Percentiles rank a stretch among this genome's conserved stretches.
phyloP scores from a whole-genome alignment of 768 basidiomycete species.

The Arthromyces matolae region DNA sequence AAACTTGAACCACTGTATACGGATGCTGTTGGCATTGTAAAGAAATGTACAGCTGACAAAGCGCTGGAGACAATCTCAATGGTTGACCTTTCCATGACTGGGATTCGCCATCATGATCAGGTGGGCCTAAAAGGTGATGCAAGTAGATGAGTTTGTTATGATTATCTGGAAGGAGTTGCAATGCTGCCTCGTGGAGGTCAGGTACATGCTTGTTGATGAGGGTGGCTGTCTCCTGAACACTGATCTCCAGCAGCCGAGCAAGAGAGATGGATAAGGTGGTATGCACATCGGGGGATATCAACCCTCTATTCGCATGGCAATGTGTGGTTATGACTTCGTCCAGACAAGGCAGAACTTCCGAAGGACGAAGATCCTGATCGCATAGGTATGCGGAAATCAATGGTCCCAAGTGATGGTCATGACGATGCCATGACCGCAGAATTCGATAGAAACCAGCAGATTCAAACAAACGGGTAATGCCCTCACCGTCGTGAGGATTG shows the following conservation, averaged over 20 bases:
- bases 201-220: slow-evolving; percentile 72
- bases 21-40: slow-evolving; percentile 76
- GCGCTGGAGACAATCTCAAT: slow-evolving; percentile 39
- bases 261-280: slow-evolving; percentile 55
- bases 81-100: slow-evolving; percentile 25
- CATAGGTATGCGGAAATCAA: slow-evolving; percentile 71
- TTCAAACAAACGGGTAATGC: slow-evolving; percentile 67
- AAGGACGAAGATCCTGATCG: slow-evolving; percentile 58
- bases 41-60: slow-evolving; percentile 62
- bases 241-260: slow-evolving; percentile 57
- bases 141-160: slow-evolving; percentile 74
- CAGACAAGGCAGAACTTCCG: slow-evolving; percentile 63
- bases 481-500: slow-evolving; percentile 74
- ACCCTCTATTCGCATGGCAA: slow-evolving; percentile 42
- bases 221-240: slow-evolving; percentile 63
- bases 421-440: slow-evolving; percentile 73
- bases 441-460: slow-evolving; percentile 89
- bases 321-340: slow-evolving; percentile 57
- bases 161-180: slow-evolving; percentile 44
- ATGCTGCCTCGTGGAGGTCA: slow-evolving; percentile 57
- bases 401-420: slow-evolving; percentile 71
- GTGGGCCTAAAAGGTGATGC: slow-evolving; percentile 61
- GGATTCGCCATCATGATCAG: slow-evolving; percentile 31
- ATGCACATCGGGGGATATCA: slow-evolving; percentile 54
- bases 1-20: slow-evolving; percentile 52